These are phyloP conservation scores for Speleostelium caveatum DNA, from an alignment of 78 protist genomes.

Conservation along the genomic window DNA sequence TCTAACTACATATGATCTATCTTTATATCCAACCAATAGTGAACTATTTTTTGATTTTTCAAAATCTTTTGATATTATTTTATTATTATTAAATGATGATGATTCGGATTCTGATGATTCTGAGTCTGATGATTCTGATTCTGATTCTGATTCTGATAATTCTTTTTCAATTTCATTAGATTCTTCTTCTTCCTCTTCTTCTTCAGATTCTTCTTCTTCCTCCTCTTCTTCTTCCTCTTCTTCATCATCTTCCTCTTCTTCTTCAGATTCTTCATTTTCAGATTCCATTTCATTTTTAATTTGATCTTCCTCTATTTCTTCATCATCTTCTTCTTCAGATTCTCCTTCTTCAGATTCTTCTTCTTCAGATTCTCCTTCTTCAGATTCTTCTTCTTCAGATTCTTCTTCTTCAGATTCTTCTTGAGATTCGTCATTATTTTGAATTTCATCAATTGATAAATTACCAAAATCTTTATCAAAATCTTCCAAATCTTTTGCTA, in stretches of 20 bases:
- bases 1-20: constrained; percentile 75
- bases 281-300: background rate
- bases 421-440: constrained; percentile 1
- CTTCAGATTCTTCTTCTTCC: constrained; percentile 9
- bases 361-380: background rate
- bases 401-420: constrained; percentile 16
- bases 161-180: background rate
- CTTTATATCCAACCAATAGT: constrained; percentile 72
- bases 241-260: constrained; percentile 14
- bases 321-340: background rate
- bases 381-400: background rate
- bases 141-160: background rate
- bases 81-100: background rate
- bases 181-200: background rate
- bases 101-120: background rate
- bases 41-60: constrained; percentile 48
- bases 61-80: constrained; percentile 25
- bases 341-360: constrained; percentile 2
- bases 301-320: constrained; percentile 1
- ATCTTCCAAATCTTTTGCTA: constrained; percentile 65
- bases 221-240: constrained; percentile 15
- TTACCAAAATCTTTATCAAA: constrained; percentile 16
- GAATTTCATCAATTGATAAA: background rate
- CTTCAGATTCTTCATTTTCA: no score
- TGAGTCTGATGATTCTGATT: background rate